phyloP scores from a whole-genome alignment of 495 filamentous ascomycete genomes.

The Pyronema domesticum region DNA sequence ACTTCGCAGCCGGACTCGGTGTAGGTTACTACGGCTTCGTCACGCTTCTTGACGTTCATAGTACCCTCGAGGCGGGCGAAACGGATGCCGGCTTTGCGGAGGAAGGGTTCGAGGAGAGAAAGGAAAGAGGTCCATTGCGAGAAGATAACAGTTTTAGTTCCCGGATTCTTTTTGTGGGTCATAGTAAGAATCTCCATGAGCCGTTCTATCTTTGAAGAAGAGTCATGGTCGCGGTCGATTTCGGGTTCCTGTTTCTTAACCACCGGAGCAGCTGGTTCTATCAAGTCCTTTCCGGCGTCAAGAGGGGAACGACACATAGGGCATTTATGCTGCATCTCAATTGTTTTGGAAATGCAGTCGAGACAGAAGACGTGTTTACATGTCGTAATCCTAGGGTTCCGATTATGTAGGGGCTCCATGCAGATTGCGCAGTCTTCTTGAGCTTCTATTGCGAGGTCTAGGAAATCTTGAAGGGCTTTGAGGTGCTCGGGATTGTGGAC shows the following conservation, averaged over 20 bases:
- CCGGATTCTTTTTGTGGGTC: constrained; percentile 39
- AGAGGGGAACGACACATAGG: constrained; percentile 74
- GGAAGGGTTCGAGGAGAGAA: constrained; percentile 53
- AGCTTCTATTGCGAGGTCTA: constrained; percentile 62
- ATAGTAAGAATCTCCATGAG: constrained; percentile 62
- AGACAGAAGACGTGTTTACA: constrained; percentile 73
- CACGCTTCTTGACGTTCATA: constrained; percentile 50
- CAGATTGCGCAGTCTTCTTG: constrained; percentile 77
- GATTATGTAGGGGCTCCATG: constrained; percentile 47
- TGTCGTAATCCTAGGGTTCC: constrained; percentile 61
- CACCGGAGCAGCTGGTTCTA: constrained; percentile 40
- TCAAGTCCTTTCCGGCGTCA: constrained; percentile 31
- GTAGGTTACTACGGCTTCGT: constrained; percentile 41
- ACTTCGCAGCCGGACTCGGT: constrained; percentile 49
- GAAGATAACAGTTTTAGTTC: constrained; percentile 75
- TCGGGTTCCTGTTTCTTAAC: constrained; percentile 25
- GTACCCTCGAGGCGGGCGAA: constrained; percentile 71
- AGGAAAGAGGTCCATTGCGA: constrained; percentile 89
- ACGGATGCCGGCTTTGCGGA: constrained; percentile 41
- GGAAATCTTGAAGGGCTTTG: constrained; percentile 53
- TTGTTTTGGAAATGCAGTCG: constrained; percentile 58
- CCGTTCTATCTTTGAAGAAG: constrained; percentile 63
- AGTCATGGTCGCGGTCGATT: not conserved
- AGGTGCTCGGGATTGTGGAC: constrained; percentile 56
- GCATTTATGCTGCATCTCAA: constrained; percentile 65